These are phyloP conservation scores for Parascedosporium putredinis DNA, from an alignment of 2,329 filamentous ascomycete species.

Conservation along the genomic window DNA sequence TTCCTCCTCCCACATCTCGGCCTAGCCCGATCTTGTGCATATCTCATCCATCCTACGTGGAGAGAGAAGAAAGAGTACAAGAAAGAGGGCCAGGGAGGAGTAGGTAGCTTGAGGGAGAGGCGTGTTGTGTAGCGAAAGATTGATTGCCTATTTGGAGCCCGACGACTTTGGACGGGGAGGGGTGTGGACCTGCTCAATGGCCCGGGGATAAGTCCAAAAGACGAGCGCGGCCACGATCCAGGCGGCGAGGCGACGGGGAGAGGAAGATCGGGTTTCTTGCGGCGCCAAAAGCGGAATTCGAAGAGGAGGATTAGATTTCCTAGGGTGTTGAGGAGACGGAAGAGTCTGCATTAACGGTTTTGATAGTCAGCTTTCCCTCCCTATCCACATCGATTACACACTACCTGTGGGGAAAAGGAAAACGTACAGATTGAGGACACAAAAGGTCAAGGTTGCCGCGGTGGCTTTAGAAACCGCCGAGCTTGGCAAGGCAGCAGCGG, in stretches of 20 bases:
- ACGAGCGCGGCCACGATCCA: slow-evolving; percentile 21
- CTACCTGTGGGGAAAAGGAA: too few relatives aligned
- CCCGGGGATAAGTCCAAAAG: slow-evolving; percentile 32
- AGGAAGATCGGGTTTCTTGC: slow-evolving; percentile 21
- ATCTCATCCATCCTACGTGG: too few relatives aligned
- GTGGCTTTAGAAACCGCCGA: slow-evolving; percentile 13
- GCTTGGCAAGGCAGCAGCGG: slow-evolving; percentile 9
- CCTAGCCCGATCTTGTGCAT: too few relatives aligned
- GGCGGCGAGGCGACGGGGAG: slow-evolving; percentile 16
- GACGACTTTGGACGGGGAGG: background rate
- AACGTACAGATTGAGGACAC: slow-evolving; percentile 28
- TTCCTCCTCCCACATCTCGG: too few relatives aligned
- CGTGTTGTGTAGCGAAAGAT: too few relatives aligned
- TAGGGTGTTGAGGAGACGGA: slow-evolving; percentile 26
- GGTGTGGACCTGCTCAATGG: slow-evolving; percentile 21
- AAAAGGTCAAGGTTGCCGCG: slow-evolving; percentile 23
- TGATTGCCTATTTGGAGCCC: background rate
- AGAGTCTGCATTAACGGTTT: slow-evolving; percentile 24
- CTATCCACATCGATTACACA: too few relatives aligned
- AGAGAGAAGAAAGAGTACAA: background rate
- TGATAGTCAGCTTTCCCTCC: too few relatives aligned
- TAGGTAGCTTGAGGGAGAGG: too few relatives aligned
- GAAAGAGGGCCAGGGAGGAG: too few relatives aligned
- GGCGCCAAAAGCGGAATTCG: slow-evolving; percentile 28
- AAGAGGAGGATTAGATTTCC: slow-evolving; percentile 26